Evolutionary conservation across 768 basidiomycete genomes (phyloP), one percentile per base, ranked within the genome.

Genomic region (Mrakia frigida): DNA sequence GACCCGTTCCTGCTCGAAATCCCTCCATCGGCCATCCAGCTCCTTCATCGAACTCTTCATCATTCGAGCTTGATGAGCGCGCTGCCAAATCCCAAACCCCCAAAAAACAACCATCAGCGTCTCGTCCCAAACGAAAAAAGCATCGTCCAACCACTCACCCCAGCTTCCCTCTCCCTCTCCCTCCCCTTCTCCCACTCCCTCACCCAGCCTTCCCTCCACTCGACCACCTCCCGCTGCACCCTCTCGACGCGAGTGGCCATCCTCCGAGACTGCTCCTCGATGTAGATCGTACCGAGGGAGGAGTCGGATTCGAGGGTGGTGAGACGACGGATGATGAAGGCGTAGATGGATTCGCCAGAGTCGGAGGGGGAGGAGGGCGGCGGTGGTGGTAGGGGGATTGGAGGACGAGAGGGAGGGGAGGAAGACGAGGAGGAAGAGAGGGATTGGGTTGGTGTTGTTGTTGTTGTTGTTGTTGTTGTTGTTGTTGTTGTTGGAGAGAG

Each of bases 291-390:
- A 61, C 92, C 90, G 5, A 98, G 86, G 0, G 92, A 92, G 68
- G 94, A 91, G 80, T 95, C 97, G 13, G 87, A 87, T 83, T 98
- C 95, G 21, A 98, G 87, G 9, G 89, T 88, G 3, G 88, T 88
- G 16, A 99, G 87, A 10, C 94, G 90, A 80, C 97, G 96, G 89
- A 95, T 95, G 79, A 98, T 99, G 18, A 91, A 92, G 11, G 94
- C 90, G 80, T 97, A 98, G 79, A 99, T 94, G 2, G 93, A 95
- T 82, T 99, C 97, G 33, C 92, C 92, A 1, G 76, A 77, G 18
- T 77, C 77, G 28, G 74, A 79, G 77, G 53, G 79, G 78, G 7
- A 46, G 28, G 74, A 61, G 16, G 74, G 50, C 5, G 74, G 61
- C 1, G 61, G 60, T 3, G 61, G 60, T 21, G 63, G 75, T 6